Base-by-base conservation (phyloP, 495 filamentous ascomycete species). In the Aspergillus biplanus region DNA sequence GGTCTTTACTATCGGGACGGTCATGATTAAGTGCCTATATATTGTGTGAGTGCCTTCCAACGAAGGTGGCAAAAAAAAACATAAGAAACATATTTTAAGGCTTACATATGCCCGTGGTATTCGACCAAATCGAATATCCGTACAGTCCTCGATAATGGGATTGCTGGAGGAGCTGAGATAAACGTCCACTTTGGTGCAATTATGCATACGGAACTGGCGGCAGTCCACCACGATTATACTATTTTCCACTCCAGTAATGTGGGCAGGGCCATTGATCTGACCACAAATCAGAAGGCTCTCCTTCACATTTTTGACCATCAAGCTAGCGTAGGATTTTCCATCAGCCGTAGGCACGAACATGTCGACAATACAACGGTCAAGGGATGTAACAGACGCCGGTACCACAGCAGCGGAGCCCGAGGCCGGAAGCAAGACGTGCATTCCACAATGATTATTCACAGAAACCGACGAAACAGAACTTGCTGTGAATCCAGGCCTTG, bases 141-240 rank as follows among this genome's bases (percentile, higher is more conserved):
- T 84, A 67, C 93, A 97, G 64, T 92, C 89, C 73, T 99, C 96
- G 55, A 99, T 94, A 65, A 99, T 96, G 3, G 96, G 96, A 59
- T 91, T 86, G 68, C 91, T 95, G 0, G 81, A 78, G 67, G 90
- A 92, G 58, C 87, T 85, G 49, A 98, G 80, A 72, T 97, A 98
- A 37, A 99, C 78, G 61, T 91, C 87, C 11, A 92, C 88, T 56
- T 91, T 82, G 33, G 77, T 79, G 69, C 91, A 95, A 58, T 93
- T 87, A 66, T 99, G 96, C 81, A 99, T 92, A 16, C 96, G 85
- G 67, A 97, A 89, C 71, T 99, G 96, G 15, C 90, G 83, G 53
- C 89, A 89, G 5, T 85, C 79, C 1, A 96, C 85, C 9, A 96
- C 86, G 18, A 99, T 72, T 34, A 90, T 86, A 67, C 88, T 90